Percentiles rank a stretch among this genome's conserved stretches.
phyloP scores from a whole-genome alignment of 257 asterid species.

The Solanum clarkiae region DNA sequence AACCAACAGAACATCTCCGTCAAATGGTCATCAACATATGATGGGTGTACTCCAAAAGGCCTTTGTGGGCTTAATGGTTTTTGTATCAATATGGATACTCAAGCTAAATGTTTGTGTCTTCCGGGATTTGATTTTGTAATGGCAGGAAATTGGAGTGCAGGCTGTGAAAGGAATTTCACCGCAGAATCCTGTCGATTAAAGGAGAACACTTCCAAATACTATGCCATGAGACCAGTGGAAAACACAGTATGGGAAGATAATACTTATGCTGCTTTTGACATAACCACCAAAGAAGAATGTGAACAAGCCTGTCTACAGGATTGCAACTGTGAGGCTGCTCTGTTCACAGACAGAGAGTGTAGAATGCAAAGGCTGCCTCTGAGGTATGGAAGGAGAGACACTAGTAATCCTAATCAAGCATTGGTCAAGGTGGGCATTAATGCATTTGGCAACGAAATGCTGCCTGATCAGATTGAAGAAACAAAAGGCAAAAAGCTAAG shows the following conservation, averaged over 20 bases:
- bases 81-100: constrained; percentile 9
- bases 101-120: constrained; percentile 19
- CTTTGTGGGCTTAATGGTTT: constrained; percentile 37
- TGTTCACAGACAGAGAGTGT: constrained; percentile 10
- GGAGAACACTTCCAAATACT: neutral
- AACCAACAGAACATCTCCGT: constrained; percentile 6
- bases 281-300: constrained; percentile 16
- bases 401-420: constrained; percentile 3
- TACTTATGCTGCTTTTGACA: neutral
- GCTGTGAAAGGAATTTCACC: constrained; percentile 13
- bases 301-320: constrained; percentile 26
- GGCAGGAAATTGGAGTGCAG: constrained; percentile 18
- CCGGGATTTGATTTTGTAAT: constrained; percentile 24
- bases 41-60: constrained; percentile 31
- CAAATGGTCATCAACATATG: constrained; percentile 1
- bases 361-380: constrained; percentile 41
- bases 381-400: constrained; percentile 18
- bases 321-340: constrained; percentile 43
- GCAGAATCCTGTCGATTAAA: constrained; percentile 8
- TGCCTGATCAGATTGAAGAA: neutral
- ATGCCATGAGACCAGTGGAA: neutral
- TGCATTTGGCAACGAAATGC: neutral
- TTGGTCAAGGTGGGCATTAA: constrained; percentile 14
- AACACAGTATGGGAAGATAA: constrained; percentile 20
- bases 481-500: constrained; percentile 1